Evolutionary conservation across 768 basidiomycete species (phyloP), one percentile per base, ranked within the genome.

Genomic region (Chalciporus pseudorubinellus): DNA sequence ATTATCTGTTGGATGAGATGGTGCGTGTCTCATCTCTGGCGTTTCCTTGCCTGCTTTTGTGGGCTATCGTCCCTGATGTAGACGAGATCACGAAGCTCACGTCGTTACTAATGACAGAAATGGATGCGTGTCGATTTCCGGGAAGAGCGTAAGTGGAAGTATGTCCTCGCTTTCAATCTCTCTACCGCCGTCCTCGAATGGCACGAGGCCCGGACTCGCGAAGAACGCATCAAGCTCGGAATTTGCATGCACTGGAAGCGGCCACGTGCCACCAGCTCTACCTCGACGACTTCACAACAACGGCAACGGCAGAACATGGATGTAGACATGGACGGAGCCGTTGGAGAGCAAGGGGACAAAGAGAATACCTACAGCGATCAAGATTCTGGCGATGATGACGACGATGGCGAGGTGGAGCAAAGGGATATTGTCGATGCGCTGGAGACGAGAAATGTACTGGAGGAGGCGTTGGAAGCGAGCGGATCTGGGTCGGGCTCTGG

Each of bases 111-210:
- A 49, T 19, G 34, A 44, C 58, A 94, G 95, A 92, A 88, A 81
- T 99, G 97, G 97, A 87, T 99, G 82, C 88, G 92, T 22, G 81
- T 82, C 33, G 97, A 99, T 66, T 98, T 97, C 59, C 84, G 90
- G 18, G 95, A 98, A 69, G 97, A 99, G 64, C 78, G 90, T 36
- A 83, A 80, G 60, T 98, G 94, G 94, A 98, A 98, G 68, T 72
- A 88, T 39, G 85, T 86, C 2, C 65, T 91, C 22, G 95, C 97
- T 0, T 87, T 85, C 64, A 85, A 85, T 52, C 68, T 99, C 24
- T 88, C 92, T 1, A 83, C 82, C 26, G 81, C 90, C 21, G 87
- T 93, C 19, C 78, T 90, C 7, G 87, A 92, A 59, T 99, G 93
- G 92, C 92, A 95, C 65, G 76, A 80, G 46, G 84, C 87, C 20